Base-by-base conservation (phyloP, 164 flowering plant genomes). In the Sextonia rubra region DNA sequence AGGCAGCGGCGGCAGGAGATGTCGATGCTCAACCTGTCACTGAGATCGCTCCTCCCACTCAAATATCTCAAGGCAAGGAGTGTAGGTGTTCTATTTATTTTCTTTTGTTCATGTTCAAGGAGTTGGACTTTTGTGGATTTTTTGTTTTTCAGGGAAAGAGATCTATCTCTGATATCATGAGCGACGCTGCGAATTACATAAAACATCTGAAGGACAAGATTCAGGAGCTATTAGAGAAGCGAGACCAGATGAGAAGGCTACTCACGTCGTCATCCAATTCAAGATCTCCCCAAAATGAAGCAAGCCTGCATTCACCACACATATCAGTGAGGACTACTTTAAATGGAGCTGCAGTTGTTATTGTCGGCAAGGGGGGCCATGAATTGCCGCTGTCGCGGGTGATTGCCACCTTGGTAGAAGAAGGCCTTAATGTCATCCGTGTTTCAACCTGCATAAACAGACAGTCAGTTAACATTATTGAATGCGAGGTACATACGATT, bases 131-230 rank as follows among this genome's bases (percentile, higher is more conserved):
- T 32, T 20, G 18, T 44, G 24, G 22, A 27, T 32, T 4, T 20
- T 32, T 61, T 61, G 44, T n/a, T n/a, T n/a, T n/a, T n/a, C 72
- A 86, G 86, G 87, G 87, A 70, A 84, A 82, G 79, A 73, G 85
- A 4, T 79, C 86, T 4, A 66, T 71, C 20, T 60, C 76, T 0
- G 89, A 86, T 79, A 79, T 81, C n/a, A 72, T 86, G 64, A 24
- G 73, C 24, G 82, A 80, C 78, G 85, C 82, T 0, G 77, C 71
- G 65, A 80, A 74, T 47, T 84, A 86, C 65, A 81, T 82, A 44
- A 73, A 58, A 17, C 47, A 81, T 26, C 60, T 80, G 32, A 49
- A 76, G 58, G 68, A 65, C 55, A 80, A 71, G 74, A 77, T 81
- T 30, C 22, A 77, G 72, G 78, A 73, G 24, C 48, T 86, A 69